Percentiles rank a stretch among this genome's conserved stretches.
Conservation (phyloP, 192 early-diverging fungal genomes). For the Entomortierella chlamydospora region DNA sequence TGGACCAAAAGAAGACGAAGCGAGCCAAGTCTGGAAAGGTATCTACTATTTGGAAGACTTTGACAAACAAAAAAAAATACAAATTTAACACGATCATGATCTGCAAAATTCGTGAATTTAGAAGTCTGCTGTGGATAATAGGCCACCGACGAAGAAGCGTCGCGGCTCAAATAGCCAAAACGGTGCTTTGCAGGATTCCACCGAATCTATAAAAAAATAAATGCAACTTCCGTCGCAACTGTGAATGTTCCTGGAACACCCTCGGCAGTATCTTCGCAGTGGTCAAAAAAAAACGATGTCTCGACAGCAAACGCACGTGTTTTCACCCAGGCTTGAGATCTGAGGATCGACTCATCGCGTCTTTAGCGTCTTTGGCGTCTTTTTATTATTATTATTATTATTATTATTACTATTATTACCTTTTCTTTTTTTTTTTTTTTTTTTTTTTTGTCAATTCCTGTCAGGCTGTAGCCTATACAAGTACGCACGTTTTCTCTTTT, state of each 20-base stretch:
- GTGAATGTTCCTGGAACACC: background rate
- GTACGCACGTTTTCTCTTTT: too few relatives aligned
- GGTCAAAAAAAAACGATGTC: conserved; percentile 15
- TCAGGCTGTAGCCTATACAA: background rate
- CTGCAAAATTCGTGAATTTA: too few relatives aligned
- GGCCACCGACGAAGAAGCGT: conserved; percentile 52
- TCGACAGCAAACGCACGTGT: conserved; percentile 6
- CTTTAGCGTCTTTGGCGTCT: background rate
- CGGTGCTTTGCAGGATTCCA: background rate
- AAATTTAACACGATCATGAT: background rate
- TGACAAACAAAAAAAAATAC: too few relatives aligned
- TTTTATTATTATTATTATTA: conserved; percentile 1
- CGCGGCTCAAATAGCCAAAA: conserved; percentile 20
- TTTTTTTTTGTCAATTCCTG: conserved; percentile 4
- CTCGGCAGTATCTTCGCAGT: conserved; percentile 13
- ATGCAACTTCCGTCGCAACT: conserved; percentile 3
- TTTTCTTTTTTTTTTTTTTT: conserved; percentile 16
- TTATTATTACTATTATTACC: conserved; percentile 7
- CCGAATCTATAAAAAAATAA: too few relatives aligned
- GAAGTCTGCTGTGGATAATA: conserved; percentile 5
- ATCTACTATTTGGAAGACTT: background rate
- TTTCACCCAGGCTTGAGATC: conserved; percentile 22
- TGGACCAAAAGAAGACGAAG: conserved; percentile 51
- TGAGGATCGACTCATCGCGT: background rate
- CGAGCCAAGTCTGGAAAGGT: conserved; percentile 56